Conservation (phyloP, 345 rosid genomes). For the Eucalyptus tenuipes region DNA sequence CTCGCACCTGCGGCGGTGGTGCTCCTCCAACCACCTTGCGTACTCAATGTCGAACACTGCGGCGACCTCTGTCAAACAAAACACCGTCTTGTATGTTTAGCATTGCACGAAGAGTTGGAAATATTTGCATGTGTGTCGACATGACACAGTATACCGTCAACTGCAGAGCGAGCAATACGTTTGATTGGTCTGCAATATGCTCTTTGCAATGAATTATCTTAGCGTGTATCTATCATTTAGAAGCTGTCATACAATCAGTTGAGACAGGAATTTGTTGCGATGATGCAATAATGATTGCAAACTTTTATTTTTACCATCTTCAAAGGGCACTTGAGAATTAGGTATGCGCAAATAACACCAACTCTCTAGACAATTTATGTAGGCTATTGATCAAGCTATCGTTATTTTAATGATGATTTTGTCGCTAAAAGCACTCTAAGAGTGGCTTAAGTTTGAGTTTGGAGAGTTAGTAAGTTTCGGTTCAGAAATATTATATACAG, state of each 20-base stretch:
- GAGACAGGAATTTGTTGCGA: neutral
- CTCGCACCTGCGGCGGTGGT: constrained; percentile 20
- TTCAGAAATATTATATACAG: neutral
- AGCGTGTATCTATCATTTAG: neutral
- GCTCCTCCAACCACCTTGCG: constrained; percentile 34
- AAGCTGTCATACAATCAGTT: neutral
- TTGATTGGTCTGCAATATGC: neutral
- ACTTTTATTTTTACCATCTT: neutral
- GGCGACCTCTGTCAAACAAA: neutral
- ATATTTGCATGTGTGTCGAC: neutral
- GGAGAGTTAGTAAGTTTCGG: neutral
- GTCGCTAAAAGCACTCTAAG: neutral
- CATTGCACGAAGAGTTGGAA: neutral
- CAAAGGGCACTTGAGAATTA: neutral
- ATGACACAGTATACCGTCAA: neutral
- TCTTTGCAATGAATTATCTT: neutral
- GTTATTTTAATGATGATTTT: neutral
- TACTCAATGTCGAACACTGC: constrained; percentile 32
- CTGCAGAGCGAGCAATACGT: neutral
- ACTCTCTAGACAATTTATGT: neutral
- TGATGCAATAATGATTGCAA: neutral
- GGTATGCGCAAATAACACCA: neutral
- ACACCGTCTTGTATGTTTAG: neutral
- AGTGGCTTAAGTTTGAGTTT: neutral
- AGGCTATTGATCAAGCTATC: neutral